Conservation (phyloP, 495 filamentous ascomycete genomes). For the Schizothecium vesticola region DNA sequence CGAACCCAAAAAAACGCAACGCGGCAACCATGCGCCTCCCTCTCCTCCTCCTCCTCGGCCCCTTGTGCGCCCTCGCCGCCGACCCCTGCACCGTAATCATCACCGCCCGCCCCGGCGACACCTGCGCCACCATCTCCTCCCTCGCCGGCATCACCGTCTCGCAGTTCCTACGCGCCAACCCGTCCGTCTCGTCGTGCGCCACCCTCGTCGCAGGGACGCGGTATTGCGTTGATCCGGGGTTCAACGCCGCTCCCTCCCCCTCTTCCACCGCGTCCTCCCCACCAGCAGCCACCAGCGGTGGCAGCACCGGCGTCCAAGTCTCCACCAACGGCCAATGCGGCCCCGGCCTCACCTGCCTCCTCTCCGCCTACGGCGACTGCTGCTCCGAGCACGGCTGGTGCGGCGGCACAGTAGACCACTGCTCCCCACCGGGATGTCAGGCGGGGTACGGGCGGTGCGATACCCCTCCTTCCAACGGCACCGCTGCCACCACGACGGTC, state of each 20-base stretch:
- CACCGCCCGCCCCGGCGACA: constrained; percentile 14
- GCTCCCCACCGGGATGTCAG: constrained; percentile 44
- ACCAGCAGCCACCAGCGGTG: constrained; percentile 1
- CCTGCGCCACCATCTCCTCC: constrained; percentile 14
- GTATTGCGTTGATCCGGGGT: constrained; percentile 17
- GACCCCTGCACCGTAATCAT: constrained; percentile 2
- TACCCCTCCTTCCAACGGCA: constrained; percentile 16
- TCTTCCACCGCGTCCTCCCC: constrained; percentile 4
- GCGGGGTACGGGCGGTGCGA: constrained; percentile 45
- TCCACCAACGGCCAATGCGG: constrained; percentile 52
- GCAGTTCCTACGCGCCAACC: constrained; percentile 18
- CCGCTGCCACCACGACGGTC: neutral
- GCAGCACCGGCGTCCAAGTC: constrained; percentile 27
- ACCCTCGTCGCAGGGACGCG: neutral
- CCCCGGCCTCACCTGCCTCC: constrained; percentile 43
- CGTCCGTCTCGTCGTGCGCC: constrained; percentile 1
- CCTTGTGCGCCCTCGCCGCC: neutral
- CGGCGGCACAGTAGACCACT: constrained; percentile 46
- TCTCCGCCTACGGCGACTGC: constrained; percentile 38
- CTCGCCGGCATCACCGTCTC: constrained; percentile 13
- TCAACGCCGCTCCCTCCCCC: neutral
- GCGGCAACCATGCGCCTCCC: neutral
- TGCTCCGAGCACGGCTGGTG: constrained; percentile 43
- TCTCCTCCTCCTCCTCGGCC: neutral
- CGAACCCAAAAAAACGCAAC: neutral